Evolutionary conservation across 2,329 filamentous ascomycete species (phyloP), one percentile per base, ranked within the genome.

Genomic region (Neophaeococcomyces mojaviensis): DNA sequence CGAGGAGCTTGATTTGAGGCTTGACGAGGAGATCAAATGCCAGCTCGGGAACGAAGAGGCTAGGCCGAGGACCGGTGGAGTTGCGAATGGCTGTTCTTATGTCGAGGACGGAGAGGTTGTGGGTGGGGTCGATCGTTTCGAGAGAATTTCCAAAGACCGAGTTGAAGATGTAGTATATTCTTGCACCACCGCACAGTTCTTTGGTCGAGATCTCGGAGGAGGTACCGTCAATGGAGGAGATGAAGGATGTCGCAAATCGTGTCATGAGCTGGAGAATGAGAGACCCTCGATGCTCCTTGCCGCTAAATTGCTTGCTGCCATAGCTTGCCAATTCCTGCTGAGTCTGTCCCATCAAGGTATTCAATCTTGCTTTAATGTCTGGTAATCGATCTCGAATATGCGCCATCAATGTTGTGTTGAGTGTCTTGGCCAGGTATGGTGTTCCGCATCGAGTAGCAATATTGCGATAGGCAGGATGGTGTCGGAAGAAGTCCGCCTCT

Each of bases 91-190:
- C 92, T 10, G 92, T 98, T 63, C 92, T 80, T 55, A 98, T 98
- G 63, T 98, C 92, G 39, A 90, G 79, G 12, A 90, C 86, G 5
- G 92, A 92, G 49, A 98, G 81, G 61, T 98, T 98, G 39, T 84
- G 87, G 2, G 90, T 98, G 3, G 92, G 92, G 58, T 98, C 90
- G 56, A 98, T 95, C 18, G 88, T 86, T 64, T 98, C 92, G 41
- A 98, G 74, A 16, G 90, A 94, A 67, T 90, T 96, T 49, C 92
- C 92, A 66, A 97, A 98, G 35, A 97, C 90, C 4, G 89, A 95
- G 70, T 97, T 97, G 76, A 96, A 97, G 57, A 97, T 96, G 69
- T 97, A 96, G 71, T 97, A 97, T 61, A 97, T 96, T 49, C 90
- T 81, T 38, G 89, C 89, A 62, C 89, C 89, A 61, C 89, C 89